Evolutionary conservation across 2,329 filamentous ascomycete species (phyloP), one percentile per base, ranked within the genome.

Genomic region (Didymella arachidicola): DNA sequence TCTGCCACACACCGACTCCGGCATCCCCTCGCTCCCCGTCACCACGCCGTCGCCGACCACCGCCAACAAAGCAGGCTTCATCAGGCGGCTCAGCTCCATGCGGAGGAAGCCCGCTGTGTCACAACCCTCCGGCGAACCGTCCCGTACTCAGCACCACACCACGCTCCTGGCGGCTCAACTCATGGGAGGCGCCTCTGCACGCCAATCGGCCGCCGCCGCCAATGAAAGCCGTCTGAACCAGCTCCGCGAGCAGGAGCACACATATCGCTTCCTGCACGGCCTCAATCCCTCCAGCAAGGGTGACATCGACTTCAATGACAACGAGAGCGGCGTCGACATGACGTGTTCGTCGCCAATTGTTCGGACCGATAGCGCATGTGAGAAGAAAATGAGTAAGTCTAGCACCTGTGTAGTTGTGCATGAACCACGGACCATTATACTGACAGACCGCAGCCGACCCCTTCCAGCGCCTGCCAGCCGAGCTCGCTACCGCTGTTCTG

Each of bases 401-500:
- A 19, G n/a, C 26, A 22, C 7, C 1, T 8, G n/a, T 39, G 3
- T 4, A 27, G 12, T 7, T 26, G 26, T 38, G 32, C 14, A 26
- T 38, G 30, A 10, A 30, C 6, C 38, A 43, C 29, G 22, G 29
- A 18, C 22, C 38, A 36, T 18, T 36, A 6, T 41, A 64, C 61
- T 61, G 60, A 68, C 47, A 44, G 27, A 26, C n/a, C 34, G 34
- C 32, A 71, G 63, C 70, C 79, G 85, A 88, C 68, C 85, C 85
- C 19, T 79, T 85, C 32, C 74, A 77, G 38, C 74, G 78, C 8
- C 78, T 90, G 4, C 87, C 87, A 2, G 76, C 82, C 11, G 87
- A 89, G 72, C 78, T 89, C 39, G 79, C 83, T 59, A 81, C 85
- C 26, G 79, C 84, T 41, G 81, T 89, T 49, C 79, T 90, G 54